These are phyloP conservation scores for Collybia nuda DNA, from an alignment of 768 basidiomycete genomes.

Conservation along the genomic window DNA sequence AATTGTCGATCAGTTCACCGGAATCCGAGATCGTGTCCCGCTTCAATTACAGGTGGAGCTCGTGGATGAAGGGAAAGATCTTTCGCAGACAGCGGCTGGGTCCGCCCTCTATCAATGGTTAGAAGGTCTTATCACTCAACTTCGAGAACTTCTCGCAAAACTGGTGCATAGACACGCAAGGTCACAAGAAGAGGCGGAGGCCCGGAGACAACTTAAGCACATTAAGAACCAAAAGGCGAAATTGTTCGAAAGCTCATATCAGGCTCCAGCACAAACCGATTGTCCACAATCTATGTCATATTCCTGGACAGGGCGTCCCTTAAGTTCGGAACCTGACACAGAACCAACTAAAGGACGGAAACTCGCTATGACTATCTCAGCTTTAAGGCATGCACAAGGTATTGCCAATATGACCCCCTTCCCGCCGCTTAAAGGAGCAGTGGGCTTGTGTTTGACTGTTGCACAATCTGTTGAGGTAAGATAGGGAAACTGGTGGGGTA, in stretches of 20 bases:
- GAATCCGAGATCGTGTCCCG: not conserved
- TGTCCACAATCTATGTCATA: too few species aligned
- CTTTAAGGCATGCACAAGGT: not conserved
- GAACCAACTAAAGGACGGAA: not conserved
- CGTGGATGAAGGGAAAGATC: not conserved
- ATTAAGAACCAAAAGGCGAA: not conserved
- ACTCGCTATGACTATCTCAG: not conserved
- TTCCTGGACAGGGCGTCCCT: too few species aligned
- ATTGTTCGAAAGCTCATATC: not conserved
- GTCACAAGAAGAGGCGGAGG: not conserved
- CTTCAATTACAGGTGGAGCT: not conserved
- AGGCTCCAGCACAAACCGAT: too few species aligned
- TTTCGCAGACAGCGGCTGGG: not conserved
- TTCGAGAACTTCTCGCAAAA: not conserved
- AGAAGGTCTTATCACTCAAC: not conserved
- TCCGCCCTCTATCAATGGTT: conserved; percentile 1
- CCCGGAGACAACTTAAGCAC: not conserved
- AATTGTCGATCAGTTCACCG: conserved; percentile 1
- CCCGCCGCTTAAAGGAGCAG: conserved; percentile 1
- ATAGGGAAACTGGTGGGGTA: not conserved
- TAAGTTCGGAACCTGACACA: too few species aligned
- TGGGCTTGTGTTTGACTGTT: not conserved
- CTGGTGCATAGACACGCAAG: not conserved
- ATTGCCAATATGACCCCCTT: not conserved
- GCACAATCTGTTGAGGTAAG: conserved; percentile 5